Conservation (phyloP, 2,329 filamentous ascomycete genomes). For the Atkinsonella hypoxylon region DNA sequence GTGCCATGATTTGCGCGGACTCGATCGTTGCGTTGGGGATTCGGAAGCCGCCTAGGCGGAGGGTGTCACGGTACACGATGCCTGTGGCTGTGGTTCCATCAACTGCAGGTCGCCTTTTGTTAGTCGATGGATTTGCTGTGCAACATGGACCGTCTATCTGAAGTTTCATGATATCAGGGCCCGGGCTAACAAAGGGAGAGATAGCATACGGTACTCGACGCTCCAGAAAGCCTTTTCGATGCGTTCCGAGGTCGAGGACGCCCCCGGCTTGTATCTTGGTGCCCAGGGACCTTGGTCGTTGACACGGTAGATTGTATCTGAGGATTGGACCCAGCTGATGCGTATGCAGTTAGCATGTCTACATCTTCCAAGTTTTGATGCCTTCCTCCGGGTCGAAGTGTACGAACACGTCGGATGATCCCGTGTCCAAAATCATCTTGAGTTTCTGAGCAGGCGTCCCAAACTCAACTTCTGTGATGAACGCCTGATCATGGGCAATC, state of each 20-base stretch:
- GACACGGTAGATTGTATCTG: slow-evolving; percentile 29
- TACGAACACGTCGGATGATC: slow-evolving; percentile 52
- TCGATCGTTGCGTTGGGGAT: slow-evolving; percentile 36
- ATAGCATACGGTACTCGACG: slow-evolving; percentile 32
- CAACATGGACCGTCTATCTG: not conserved
- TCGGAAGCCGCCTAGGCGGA: slow-evolving; percentile 32
- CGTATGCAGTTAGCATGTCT: not conserved
- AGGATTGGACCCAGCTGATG: slow-evolving; percentile 41
- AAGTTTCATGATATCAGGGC: slow-evolving; percentile 7
- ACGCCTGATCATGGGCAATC: slow-evolving; percentile 29
- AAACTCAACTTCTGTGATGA: slow-evolving; percentile 30
- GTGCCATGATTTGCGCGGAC: slow-evolving; percentile 31
- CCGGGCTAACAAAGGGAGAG: slow-evolving; percentile 15
- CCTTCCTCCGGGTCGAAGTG: not conserved
- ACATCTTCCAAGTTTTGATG: not conserved
- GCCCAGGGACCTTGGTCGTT: slow-evolving; percentile 24
- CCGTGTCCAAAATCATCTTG: slow-evolving; percentile 40
- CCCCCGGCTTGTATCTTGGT: slow-evolving; percentile 30
- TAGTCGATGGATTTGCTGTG: not conserved
- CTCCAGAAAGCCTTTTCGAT: slow-evolving; percentile 35
- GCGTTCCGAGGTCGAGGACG: slow-evolving; percentile 30
- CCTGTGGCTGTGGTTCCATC: slow-evolving; percentile 34
- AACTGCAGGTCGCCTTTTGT: slow-evolving; percentile 15
- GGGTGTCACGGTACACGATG: slow-evolving; percentile 37
- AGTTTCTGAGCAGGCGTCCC: slow-evolving; percentile 36